Evolutionary conservation across 768 basidiomycete species (phyloP).

Genomic region (Hypsizygus marmoreus): DNA sequence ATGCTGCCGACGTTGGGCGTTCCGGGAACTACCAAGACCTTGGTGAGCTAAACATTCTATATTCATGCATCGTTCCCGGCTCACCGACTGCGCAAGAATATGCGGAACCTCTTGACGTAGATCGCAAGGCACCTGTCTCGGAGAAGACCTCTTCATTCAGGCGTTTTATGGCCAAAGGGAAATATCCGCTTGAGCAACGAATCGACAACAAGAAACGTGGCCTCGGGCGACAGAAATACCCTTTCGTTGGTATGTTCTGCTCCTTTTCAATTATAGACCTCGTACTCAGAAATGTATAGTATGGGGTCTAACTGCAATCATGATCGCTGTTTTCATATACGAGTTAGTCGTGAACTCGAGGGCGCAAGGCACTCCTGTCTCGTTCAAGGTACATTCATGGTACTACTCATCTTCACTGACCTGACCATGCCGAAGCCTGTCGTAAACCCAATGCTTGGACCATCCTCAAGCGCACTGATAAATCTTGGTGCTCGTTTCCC

Average conservation of each 20-base stretch:
- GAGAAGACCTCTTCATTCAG: constrained; percentile 45
- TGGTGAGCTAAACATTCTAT: constrained; percentile 37
- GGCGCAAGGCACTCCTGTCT: constrained; percentile 81
- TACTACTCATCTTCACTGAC: background rate
- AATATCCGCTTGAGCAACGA: constrained; percentile 71
- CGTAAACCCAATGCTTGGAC: constrained; percentile 91
- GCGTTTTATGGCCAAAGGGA: constrained; percentile 46
- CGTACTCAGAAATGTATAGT: constrained; percentile 39
- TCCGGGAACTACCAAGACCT: constrained; percentile 51
- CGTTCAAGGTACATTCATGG: constrained; percentile 62
- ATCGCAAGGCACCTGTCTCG: constrained; percentile 23
- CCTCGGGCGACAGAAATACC: constrained; percentile 79
- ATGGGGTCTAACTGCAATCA: constrained; percentile 62
- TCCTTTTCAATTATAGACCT: background rate
- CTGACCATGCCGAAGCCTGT: constrained; percentile 50
- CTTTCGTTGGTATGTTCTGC: constrained; percentile 62
- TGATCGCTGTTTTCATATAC: constrained; percentile 80
- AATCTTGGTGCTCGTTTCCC: constrained; percentile 90
- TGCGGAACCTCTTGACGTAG: constrained; percentile 50
- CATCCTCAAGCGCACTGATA: constrained; percentile 81
- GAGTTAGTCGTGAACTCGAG: constrained; percentile 77
- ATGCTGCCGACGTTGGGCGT: constrained; percentile 43
- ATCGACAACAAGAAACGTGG: constrained; percentile 89
- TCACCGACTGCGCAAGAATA: constrained; percentile 49
- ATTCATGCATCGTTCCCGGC: background rate